Conservation (phyloP, 2,329 filamentous ascomycete species). For the Chalaropsis thielavioides region DNA sequence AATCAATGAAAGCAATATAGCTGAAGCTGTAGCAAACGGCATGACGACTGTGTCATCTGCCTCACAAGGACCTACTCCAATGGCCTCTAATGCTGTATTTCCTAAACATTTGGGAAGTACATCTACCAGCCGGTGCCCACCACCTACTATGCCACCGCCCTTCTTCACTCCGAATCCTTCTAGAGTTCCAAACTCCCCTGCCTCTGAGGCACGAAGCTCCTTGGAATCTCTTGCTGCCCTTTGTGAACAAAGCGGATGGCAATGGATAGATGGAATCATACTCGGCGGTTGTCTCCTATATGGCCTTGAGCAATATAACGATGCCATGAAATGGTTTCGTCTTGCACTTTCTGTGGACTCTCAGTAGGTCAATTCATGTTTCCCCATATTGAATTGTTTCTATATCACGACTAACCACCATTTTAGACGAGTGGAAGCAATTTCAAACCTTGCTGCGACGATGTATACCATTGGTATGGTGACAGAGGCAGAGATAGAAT, state of each 20-base stretch:
- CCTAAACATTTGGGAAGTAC: neutral
- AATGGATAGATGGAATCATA: constrained; percentile 87
- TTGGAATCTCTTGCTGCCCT: constrained; percentile 58
- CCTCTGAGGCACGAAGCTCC: constrained; percentile 42
- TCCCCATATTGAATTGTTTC: neutral
- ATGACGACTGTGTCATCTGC: neutral
- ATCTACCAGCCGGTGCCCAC: neutral
- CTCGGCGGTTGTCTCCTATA: constrained; percentile 86
- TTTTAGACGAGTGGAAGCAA: constrained; percentile 69
- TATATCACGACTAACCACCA: constrained; percentile 20
- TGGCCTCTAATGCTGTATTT: neutral
- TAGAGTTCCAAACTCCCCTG: neutral
- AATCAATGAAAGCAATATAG: neutral
- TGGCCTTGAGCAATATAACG: constrained; percentile 69
- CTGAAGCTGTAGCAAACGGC: neutral
- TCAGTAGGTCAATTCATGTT: constrained; percentile 31
- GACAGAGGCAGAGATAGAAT: constrained; percentile 71
- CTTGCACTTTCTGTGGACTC: constrained; percentile 43
- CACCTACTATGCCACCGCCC: neutral
- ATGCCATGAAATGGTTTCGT: constrained; percentile 60
- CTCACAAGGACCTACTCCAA: neutral
- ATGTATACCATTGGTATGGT: constrained; percentile 69
- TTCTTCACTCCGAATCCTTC: neutral
- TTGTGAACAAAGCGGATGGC: constrained; percentile 68
- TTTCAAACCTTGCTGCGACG: constrained; percentile 84